Percentiles rank a stretch among this genome's conserved stretches.
Conservation (phyloP, 139 green algal species). For the Chlamydomonas incerta region DNA sequence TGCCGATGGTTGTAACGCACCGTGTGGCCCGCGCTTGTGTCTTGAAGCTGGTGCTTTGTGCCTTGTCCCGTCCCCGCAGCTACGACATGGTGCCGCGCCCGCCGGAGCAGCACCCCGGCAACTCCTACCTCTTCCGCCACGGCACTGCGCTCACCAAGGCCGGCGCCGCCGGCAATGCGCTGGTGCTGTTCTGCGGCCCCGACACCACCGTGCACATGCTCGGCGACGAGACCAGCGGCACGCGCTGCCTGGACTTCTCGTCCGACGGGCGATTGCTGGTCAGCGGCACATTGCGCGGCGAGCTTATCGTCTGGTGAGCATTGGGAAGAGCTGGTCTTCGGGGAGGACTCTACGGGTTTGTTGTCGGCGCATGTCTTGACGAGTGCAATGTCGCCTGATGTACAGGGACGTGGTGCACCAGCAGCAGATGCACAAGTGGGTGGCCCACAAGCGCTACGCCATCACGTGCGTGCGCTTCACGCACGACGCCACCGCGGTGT, state of each 20-base stretch:
- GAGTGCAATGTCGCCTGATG: no score
- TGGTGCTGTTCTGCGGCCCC: slow-evolving; percentile 47
- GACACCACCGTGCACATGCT: slow-evolving; percentile 54
- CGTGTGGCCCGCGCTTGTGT: no score
- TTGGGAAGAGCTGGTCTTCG: no score
- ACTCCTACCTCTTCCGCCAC: slow-evolving; percentile 53
- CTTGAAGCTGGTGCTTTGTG: no score
- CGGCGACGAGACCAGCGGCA: slow-evolving; percentile 40
- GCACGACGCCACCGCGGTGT: slow-evolving; percentile 47
- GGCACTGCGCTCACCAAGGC: neutral
- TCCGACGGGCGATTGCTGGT: slow-evolving; percentile 53
- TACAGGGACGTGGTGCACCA: slow-evolving; percentile 46
- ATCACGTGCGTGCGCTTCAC: slow-evolving; percentile 62
- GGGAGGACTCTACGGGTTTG: no score
- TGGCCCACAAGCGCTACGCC: slow-evolving; percentile 57
- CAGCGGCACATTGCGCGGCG: slow-evolving; percentile 53
- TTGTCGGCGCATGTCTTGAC: no score
- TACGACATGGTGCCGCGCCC: slow-evolving; percentile 54
- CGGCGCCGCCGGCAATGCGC: neutral
- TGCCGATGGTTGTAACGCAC: no score
- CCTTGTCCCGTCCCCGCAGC: no score
- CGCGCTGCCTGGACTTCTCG: slow-evolving; percentile 47
- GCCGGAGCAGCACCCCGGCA: slow-evolving; percentile 52
- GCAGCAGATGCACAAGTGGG: slow-evolving; percentile 50
- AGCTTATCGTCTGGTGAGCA: slow-evolving; percentile 45